Evolutionary conservation across 2,329 filamentous ascomycete species (phyloP).

Genomic region (Fusarium austroafricanum): DNA sequence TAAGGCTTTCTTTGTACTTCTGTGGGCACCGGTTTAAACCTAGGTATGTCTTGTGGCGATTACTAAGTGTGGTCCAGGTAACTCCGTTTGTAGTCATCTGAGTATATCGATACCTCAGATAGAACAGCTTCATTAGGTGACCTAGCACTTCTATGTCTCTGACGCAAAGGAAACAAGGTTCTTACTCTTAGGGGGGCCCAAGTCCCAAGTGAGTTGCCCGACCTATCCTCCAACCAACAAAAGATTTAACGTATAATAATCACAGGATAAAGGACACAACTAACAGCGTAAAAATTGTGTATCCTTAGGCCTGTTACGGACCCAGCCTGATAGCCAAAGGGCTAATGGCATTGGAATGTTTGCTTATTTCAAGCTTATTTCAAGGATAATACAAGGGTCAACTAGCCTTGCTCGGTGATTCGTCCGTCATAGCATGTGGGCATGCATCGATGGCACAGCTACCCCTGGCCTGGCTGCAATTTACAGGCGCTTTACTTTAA

Average conservation of each 20-base stretch:
- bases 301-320: not conserved
- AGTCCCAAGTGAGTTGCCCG: not conserved
- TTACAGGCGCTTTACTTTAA: not conserved
- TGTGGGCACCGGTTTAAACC: not conserved
- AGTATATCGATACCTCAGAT: not conserved
- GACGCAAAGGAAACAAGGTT: constrained; percentile 20
- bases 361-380: not conserved
- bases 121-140: not conserved
- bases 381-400: constrained; percentile 6
- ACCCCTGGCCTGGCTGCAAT: not conserved
- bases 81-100: not conserved
- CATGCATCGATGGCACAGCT: too few species aligned
- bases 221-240: too few species aligned
- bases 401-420: not conserved
- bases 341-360: too few species aligned
- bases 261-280: not conserved
- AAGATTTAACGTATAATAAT: not conserved
- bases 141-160: not conserved
- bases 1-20: not conserved
- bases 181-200: too few species aligned
- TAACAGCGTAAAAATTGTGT: not conserved
- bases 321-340: not conserved
- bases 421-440: not conserved
- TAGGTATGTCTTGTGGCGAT: not conserved
- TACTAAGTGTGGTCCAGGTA: not conserved